Base-by-base conservation (phyloP, 2,329 filamentous ascomycete species). In the Trichoderma koningiopsis region DNA sequence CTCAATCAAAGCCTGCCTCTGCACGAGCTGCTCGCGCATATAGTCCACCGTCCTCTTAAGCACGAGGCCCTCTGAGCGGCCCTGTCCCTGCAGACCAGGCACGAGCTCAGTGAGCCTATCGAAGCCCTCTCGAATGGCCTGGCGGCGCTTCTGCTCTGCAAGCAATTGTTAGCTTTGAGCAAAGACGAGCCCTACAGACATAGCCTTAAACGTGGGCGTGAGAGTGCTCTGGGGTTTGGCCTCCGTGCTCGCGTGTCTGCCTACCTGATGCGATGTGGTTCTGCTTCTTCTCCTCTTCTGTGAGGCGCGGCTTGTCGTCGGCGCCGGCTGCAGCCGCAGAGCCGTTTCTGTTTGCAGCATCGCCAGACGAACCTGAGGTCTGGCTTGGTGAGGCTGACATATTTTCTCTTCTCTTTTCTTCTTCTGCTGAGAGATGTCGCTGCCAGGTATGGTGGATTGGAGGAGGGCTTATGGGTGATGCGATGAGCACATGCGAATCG, bases 21-120 rank as follows among this genome's bases (percentile, higher is more conserved):
- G 85, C 59, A 84, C 81, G 10, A 92, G 79, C 76, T 90, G 83
- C 71, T 88, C 81, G 53, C 83, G 83, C 76, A 92, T 89, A 71
- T 85, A 91, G 16, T 90, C 88, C 35, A 91, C 87, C 0, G 90
- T 91, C 72, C 86, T 86, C 72, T 89, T 88, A 27, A 97, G 84
- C n/a, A 97, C 93, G 22, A 93, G 84, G 33, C 92, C 92, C 79
- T 97, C 94, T 72, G 92, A 96, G 57, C 93, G 89, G 1, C 92
- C 94, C 76, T 94, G 91, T 0, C 94, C 94, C 74, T 92, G 87
- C 65, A 96, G 85, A 0, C 92, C 93, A 0, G 94, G 94, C 0
- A 97, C 92, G 37, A 96, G 85, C 65, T 90, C 87, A 19, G 92
- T 92, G 31, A 97, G 86, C 40, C 89, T 87, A 78, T 97, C 93